Base-by-base conservation (phyloP, 768 basidiomycete genomes). In the Lyophyllum atratum region DNA sequence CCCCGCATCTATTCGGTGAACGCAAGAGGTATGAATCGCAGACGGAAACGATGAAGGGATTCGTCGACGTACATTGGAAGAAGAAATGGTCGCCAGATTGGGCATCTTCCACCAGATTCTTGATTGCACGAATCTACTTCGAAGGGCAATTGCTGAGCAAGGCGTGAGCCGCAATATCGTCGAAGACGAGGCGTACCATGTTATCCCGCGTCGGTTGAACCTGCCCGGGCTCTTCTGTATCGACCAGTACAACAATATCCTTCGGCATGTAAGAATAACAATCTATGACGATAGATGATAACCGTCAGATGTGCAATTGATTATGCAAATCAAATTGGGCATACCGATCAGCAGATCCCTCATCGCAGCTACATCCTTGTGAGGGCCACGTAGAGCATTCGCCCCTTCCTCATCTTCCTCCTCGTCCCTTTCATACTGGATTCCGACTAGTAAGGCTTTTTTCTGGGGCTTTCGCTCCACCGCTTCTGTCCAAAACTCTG, bases 61-160 rank as follows among this genome's bases (percentile, higher is more conserved):
- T 33, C 26, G 15, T 19, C 11, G 11, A 66, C 78, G 55, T 52
- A 85, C 84, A 86, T 43, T 84, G 83, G 55, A 86, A 84, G 58
- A 85, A 81, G 60, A 84, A 80, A 1, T 66, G 76, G 57, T 85
- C 85, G 0, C 80, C 80, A 3, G 76, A 58, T 17, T 72, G 66
- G 9, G 77, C 79, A 33, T 68, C 80, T 28, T 67, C 58, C 0
- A 84, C 80, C 7, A 86, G 69, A 2, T 72, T 70, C 0, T 70
- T 57, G 50, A 85, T 79, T 33, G 79, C 77, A 9, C 60, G 62
- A 21, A 74, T 62, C 83, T 85, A 55, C 44, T 34, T 10, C 2
- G 25, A 46, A 21, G 8, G 12, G 40, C 12, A 40, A 19, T 17
- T 24, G n/a, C 34, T 49, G 42, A 39, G 15, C 7, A 29, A 3